A percentile compares a stretch with the other conserved stretches of the same genome.
Conservation (phyloP, 352 stramenopile species). For the Globisporangium canariense region DNA sequence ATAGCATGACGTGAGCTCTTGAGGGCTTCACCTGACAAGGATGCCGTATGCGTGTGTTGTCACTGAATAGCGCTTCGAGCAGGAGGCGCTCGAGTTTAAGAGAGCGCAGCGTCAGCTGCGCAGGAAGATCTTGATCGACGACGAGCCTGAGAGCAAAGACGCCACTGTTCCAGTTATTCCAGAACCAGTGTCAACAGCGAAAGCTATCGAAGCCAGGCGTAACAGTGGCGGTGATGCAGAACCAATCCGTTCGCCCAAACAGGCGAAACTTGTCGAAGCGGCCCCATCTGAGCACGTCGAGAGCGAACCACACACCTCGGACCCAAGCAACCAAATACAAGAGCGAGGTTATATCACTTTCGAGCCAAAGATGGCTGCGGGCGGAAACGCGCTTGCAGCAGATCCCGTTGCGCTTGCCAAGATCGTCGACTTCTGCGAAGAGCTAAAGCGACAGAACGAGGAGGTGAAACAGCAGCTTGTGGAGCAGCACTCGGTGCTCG, state of each 20-base stretch:
- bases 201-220: not conserved
- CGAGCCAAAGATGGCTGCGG: not conserved
- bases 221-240: not conserved
- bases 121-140: conserved; percentile 3
- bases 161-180: not conserved
- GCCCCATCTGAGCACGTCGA: not conserved
- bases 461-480: conserved; percentile 47
- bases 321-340: not conserved
- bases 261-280: not conserved
- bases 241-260: not conserved
- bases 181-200: not conserved
- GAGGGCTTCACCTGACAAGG: not conserved
- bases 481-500: conserved; percentile 43
- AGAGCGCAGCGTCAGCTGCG: conserved; percentile 1
- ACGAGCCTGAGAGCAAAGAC: not conserved
- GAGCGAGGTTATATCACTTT: not conserved
- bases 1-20: not conserved
- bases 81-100: conserved; percentile 16
- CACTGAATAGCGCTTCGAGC: conserved; percentile 15
- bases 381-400: not conserved
- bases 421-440: conserved; percentile 54
- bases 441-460: conserved; percentile 57
- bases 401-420: conserved; percentile 34
- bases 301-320: not conserved
- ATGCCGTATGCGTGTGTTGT: not conserved